Evolutionary conservation across 495 filamentous ascomycete species (phyloP), one percentile per base, ranked within the genome.

Genomic region (Aspergillus heteromorphus): DNA sequence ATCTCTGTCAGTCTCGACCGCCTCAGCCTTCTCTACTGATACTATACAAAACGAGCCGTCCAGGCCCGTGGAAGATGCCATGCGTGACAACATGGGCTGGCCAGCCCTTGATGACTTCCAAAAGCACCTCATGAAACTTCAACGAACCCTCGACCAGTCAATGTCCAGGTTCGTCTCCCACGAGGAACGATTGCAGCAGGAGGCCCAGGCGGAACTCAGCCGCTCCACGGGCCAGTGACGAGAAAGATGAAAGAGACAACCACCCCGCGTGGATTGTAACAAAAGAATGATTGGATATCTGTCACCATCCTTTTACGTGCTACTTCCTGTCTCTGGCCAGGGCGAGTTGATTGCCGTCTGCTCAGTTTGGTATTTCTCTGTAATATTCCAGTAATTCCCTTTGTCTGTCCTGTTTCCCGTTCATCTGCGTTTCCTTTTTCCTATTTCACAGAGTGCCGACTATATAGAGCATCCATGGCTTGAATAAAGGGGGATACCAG

Each of bases 391-490:
- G 36, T 47, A 42, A 40, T 49, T 61, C 27, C 34, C 45, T n/a
- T 45, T 30, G 43, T 48, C 53, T 27, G 2, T 48, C 13, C 36
- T 61, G 10, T 51, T 20, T 25, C 25, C 31, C 13, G 14, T 49
- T 11, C 38, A 14, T 48, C 48, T 30, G 30, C 40, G n/a, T 48
- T 47, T 41, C 31, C 47, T 25, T 41, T 53, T 53, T 50, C 34
- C 29, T 43, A 30, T 45, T 53, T 53, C 55, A 51, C 41, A 56
- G 45, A 53, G 42, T 57, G 47, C 48, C 42, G 51, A 49, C 55
- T 62, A 58, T 58, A 63, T 63, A 63, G 55, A 60, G 51, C 61
- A 63, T 60, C 30, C 55, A 63, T 60, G 54, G 51, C 50, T 51
- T 60, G 49, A 56, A 41, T 60, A 21, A 50, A 40, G 47, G 11